Evolutionary conservation across 441 rosid genomes (phyloP).

Genomic region (Pelargonium fulgidum): DNA sequence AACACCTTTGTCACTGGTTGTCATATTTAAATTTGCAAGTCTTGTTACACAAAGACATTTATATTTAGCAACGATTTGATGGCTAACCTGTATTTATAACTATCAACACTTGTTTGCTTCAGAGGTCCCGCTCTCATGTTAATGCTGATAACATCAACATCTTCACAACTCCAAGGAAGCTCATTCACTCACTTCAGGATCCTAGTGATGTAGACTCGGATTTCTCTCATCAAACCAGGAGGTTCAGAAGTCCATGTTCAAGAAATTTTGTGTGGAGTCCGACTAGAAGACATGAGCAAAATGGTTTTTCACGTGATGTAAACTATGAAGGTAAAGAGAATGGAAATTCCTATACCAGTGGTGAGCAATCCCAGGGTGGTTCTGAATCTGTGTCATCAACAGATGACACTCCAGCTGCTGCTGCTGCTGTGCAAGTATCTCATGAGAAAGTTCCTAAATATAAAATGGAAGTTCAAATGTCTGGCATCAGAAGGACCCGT

Average conservation of each 20-base stretch:
- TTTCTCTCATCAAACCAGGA: conserved; percentile 35
- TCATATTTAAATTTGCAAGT: neutral
- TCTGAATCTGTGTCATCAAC: conserved; percentile 69
- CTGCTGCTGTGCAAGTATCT: conserved; percentile 20
- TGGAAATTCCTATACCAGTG: conserved; percentile 25
- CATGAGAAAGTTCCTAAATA: conserved; percentile 17
- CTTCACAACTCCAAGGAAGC: conserved; percentile 87
- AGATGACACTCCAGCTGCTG: conserved; percentile 39
- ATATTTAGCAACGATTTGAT: conserved; percentile 4
- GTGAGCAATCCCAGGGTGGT: conserved; percentile 29
- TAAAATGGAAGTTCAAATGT: conserved; percentile 15
- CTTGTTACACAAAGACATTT: neutral
- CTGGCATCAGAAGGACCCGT: conserved; percentile 23
- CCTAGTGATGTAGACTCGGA: conserved; percentile 36
- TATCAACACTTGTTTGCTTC: conserved; percentile 22
- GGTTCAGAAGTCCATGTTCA: conserved; percentile 48
- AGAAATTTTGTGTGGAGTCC: conserved; percentile 37
- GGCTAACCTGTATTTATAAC: no score
- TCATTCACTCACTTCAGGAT: conserved; percentile 78
- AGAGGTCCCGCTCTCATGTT: conserved; percentile 60
- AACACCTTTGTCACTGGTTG: neutral
- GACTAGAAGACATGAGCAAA: conserved; percentile 28
- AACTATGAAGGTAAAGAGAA: conserved; percentile 36
- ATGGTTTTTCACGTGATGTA: conserved; percentile 35
- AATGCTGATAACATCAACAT: conserved; percentile 42